Evolutionary conservation across 2,329 filamentous ascomycete species (phyloP), one percentile per base, ranked within the genome.

Genomic region (Alternaria solani): DNA sequence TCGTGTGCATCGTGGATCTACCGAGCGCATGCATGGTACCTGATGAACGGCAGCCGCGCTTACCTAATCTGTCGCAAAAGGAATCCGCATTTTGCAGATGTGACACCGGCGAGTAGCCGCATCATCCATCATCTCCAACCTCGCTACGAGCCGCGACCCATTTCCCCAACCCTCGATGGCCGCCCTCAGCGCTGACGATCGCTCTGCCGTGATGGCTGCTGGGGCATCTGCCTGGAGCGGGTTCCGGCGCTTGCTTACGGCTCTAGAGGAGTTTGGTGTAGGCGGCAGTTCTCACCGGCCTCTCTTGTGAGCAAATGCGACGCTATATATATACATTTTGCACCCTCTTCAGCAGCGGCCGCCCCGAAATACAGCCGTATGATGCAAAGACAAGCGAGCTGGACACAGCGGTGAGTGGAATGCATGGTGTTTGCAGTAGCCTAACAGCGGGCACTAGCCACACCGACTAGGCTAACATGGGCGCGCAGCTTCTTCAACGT

Each of bases 351-450:
- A 51, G 34, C 16, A 44, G 47, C 28, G n/a, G 14, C 18, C 9
- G 47, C 16, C 26, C 41, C 54, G 26, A n/a, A 32, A 8, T 34
- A 20, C 9, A 26, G 36, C 32, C 41, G 30, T 28, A 47, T 20
- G 52, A 9, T 41, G 55, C 38, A 57, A 32, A 7, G 12, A 30
- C 23, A 32, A 20, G 32, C 28, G 20, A 30, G 57, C 34, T 60
- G 53, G 46, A 41, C 30, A 23, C 46, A 48, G 64, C 64, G 58
- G 61, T 64, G 62, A 56, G 63, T 47, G 49, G 39, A 51, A 53
- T 26, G 51, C 41, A 42, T 49, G 32, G 59, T 51, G 53, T 38
- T 56, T 49, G 61, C 58, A 57, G 54, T 43, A 48, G 36, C 34
- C 51, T 44, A 55, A 20, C 48, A 36, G 46, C 58, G 25, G 42